phyloP scores from a whole-genome alignment of 768 basidiomycete species.

The Psilocybe cyanescens region DNA sequence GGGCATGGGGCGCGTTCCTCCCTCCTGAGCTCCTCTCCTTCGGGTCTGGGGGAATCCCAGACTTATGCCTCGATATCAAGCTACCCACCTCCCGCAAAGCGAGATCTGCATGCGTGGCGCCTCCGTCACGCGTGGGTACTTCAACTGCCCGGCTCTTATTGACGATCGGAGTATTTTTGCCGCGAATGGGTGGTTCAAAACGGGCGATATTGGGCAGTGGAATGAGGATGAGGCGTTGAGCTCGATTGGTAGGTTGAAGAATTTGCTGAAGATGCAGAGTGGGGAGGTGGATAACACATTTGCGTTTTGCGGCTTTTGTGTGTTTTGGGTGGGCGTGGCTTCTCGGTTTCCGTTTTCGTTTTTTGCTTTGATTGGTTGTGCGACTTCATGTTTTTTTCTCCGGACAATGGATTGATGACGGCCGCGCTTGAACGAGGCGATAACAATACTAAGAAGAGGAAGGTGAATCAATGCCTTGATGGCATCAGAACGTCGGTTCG shows the following conservation, averaged over 20 bases:
- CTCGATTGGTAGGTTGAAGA: conserved; percentile 84
- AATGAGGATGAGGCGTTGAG: conserved; percentile 84
- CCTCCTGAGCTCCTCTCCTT: conserved; percentile 73
- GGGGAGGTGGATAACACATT: conserved; percentile 57
- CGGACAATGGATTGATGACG: too few species aligned
- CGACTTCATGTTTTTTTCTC: too few species aligned
- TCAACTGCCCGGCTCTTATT: conserved; percentile 84
- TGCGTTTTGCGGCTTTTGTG: too few species aligned
- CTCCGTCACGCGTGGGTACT: conserved; percentile 81
- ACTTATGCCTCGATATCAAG: conserved; percentile 86
- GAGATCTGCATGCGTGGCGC: conserved; percentile 85
- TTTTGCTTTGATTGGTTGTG: too few species aligned
- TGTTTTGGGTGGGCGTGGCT: too few species aligned
- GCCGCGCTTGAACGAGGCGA: too few species aligned
- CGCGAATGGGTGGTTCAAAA: conserved; percentile 85
- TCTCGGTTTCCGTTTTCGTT: too few species aligned
- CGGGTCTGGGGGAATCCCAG: conserved; percentile 73
- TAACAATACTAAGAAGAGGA: too few species aligned
- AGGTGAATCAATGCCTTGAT: too few species aligned
- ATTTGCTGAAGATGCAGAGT: conserved; percentile 80
- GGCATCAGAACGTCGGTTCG: too few species aligned
- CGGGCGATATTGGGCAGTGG: conserved; percentile 91
- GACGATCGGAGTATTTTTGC: conserved; percentile 76
- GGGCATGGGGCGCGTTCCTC: conserved; percentile 77
- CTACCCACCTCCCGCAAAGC: conserved; percentile 61